A percentile compares a stretch with the other conserved stretches of the same genome.
phyloP scores from a whole-genome alignment of 2,329 filamentous ascomycete species.

The Nakataea oryzae region DNA sequence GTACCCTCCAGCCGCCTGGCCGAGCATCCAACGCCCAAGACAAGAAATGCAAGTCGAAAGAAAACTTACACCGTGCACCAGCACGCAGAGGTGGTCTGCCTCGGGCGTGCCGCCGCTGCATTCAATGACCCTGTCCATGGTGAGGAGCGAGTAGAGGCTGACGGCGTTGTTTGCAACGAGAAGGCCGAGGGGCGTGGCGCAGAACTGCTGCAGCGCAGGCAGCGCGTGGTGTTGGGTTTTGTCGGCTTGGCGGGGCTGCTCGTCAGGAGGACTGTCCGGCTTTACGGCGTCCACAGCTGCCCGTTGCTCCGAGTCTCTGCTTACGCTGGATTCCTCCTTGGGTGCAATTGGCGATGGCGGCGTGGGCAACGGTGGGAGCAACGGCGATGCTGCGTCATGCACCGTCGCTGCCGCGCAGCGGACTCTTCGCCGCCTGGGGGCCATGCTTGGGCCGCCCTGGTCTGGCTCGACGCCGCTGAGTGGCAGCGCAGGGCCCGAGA shows the following conservation, averaged over 20 bases:
- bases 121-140: slow-evolving; percentile 13
- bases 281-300: neutral
- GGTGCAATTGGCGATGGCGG: neutral
- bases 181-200: neutral
- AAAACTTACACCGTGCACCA: slow-evolving; percentile 61
- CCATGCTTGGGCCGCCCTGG: neutral
- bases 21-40: too few relatives aligned
- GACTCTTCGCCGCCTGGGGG: too few relatives aligned
- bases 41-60: neutral
- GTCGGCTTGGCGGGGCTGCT: neutral
- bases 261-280: neutral
- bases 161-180: neutral
- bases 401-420: neutral
- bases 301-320: neutral
- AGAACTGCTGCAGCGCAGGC: slow-evolving; percentile 4
- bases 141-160: neutral
- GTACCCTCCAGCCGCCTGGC: too few relatives aligned
- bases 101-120: slow-evolving; percentile 39
- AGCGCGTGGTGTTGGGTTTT: neutral
- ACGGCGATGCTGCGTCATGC: neutral
- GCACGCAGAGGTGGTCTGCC: slow-evolving; percentile 64
- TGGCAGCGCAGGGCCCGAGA: neutral
- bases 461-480: neutral
- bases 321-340: neutral
- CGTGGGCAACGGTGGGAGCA: neutral